A percentile compares a stretch with the other conserved stretches of the same genome.
These are phyloP conservation scores for Globisporangium ultimum DNA, from an alignment of 352 stramenopile genomes.

Conservation along the genomic window DNA sequence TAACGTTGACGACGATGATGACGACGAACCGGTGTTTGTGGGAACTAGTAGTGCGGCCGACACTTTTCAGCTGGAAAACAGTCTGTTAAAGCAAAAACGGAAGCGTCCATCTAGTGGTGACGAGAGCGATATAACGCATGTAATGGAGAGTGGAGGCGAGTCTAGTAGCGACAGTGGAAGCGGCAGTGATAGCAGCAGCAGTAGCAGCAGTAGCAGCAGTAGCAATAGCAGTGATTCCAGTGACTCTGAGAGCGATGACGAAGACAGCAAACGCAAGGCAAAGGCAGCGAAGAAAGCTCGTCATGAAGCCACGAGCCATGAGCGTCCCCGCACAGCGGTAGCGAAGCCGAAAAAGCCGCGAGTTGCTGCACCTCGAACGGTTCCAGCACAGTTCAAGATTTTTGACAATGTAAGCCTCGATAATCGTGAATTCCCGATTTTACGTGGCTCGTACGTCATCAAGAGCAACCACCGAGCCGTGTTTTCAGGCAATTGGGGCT, in stretches of 20 bases:
- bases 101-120: constrained; percentile 10
- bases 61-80: not conserved
- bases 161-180: constrained; percentile 15
- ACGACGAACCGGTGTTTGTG: constrained; percentile 13
- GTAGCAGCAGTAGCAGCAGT: constrained; percentile 19
- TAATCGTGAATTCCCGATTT: constrained; percentile 40
- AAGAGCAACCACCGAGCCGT: constrained; percentile 35
- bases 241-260: constrained; percentile 15
- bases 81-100: constrained; percentile 4
- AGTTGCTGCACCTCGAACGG: constrained; percentile 17
- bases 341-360: not conserved
- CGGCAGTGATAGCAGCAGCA: constrained; percentile 4
- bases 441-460: constrained; percentile 51
- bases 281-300: constrained; percentile 8
- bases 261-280: constrained; percentile 5
- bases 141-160: constrained; percentile 18
- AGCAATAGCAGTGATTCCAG: constrained; percentile 19
- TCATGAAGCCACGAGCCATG: not conserved
- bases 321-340: not conserved
- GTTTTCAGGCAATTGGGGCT: constrained; percentile 61
- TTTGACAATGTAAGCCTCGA: constrained; percentile 42
- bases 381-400: constrained; percentile 37
- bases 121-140: constrained; percentile 28
- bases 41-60: constrained; percentile 2
- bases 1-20: constrained; percentile 8